Evolutionary conservation across 192 early-diverging fungal species (phyloP).

Genomic region (Backusella psychrophila): DNA sequence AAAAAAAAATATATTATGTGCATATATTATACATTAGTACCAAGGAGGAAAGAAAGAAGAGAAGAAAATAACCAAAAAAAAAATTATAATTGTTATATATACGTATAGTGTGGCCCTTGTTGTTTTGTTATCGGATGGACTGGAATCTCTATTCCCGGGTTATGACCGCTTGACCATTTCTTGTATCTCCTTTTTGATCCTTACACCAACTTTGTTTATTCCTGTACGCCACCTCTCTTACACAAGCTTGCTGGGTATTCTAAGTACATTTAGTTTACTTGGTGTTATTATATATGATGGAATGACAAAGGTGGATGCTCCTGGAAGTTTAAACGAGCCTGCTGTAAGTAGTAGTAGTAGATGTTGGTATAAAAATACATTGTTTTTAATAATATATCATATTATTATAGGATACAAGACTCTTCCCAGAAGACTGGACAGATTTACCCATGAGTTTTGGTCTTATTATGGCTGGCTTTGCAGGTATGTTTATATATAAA

Average conservation of each 20-base stretch:
- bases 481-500: constrained; percentile 19
- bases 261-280: constrained; percentile 50
- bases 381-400: too few relatives aligned
- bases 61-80: background rate
- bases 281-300: constrained; percentile 60
- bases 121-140: constrained; percentile 34
- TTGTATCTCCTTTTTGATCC: constrained; percentile 39
- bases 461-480: constrained; percentile 56
- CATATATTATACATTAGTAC: background rate
- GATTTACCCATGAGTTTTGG: constrained; percentile 52
- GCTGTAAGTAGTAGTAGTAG: constrained; percentile 31
- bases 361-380: background rate
- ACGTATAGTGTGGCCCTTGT: constrained; percentile 43
- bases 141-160: constrained; percentile 36
- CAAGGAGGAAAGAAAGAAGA: background rate
- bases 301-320: constrained; percentile 40
- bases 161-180: constrained; percentile 39
- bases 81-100: background rate
- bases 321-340: constrained; percentile 56
- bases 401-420: constrained; percentile 37
- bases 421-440: constrained; percentile 47
- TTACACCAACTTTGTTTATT: constrained; percentile 55
- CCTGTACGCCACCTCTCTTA: constrained; percentile 49
- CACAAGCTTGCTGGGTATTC: constrained; percentile 56
- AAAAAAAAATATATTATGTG: background rate